phyloP scores from a whole-genome alignment of 2,329 filamentous ascomycete genomes.

The Botrytis aclada region DNA sequence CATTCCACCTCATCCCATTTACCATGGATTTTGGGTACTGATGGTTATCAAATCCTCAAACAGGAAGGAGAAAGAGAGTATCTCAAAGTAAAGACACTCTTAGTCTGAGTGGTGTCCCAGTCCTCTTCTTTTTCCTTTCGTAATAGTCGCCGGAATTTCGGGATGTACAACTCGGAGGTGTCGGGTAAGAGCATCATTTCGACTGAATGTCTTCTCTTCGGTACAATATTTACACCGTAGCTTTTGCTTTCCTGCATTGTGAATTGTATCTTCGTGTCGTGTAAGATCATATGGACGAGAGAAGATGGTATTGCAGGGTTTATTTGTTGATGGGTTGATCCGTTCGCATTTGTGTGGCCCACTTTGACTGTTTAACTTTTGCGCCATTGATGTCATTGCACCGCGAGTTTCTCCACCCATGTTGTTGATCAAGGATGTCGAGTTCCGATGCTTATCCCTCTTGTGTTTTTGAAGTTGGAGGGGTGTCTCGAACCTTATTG shows the following conservation, averaged over 20 bases:
- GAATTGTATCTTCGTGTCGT: slow-evolving; percentile 94
- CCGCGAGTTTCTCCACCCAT: slow-evolving; percentile 27
- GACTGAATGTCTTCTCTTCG: slow-evolving; percentile 95
- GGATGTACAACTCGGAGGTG: slow-evolving; percentile 95
- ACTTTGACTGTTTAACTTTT: slow-evolving; percentile 74
- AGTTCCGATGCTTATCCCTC: slow-evolving; percentile 76
- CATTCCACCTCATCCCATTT: not conserved
- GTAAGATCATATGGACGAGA: slow-evolving; percentile 96
- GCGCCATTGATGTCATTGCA: slow-evolving; percentile 50
- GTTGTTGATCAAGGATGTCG: slow-evolving; percentile 49
- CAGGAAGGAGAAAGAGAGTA: not conserved
- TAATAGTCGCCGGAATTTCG: slow-evolving; percentile 72
- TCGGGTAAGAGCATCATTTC: slow-evolving; percentile 88
- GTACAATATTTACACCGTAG: slow-evolving; percentile 89
- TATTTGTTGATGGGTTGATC: slow-evolving; percentile 91
- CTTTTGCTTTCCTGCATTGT: slow-evolving; percentile 92
- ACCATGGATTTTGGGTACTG: not conserved
- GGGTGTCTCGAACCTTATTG: slow-evolving; percentile 82
- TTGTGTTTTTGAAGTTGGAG: slow-evolving; percentile 91
- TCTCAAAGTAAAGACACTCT: not conserved
- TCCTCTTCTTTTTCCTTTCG: slow-evolving; percentile 51
- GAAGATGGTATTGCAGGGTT: slow-evolving; percentile 91
- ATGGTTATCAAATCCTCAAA: not conserved
- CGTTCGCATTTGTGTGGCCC: slow-evolving; percentile 91
- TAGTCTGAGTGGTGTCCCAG: not conserved